Percentiles rank a stretch among this genome's conserved stretches.
phyloP scores from a whole-genome alignment of 2,329 filamentous ascomycete species.

The Alternaria postmessia region DNA sequence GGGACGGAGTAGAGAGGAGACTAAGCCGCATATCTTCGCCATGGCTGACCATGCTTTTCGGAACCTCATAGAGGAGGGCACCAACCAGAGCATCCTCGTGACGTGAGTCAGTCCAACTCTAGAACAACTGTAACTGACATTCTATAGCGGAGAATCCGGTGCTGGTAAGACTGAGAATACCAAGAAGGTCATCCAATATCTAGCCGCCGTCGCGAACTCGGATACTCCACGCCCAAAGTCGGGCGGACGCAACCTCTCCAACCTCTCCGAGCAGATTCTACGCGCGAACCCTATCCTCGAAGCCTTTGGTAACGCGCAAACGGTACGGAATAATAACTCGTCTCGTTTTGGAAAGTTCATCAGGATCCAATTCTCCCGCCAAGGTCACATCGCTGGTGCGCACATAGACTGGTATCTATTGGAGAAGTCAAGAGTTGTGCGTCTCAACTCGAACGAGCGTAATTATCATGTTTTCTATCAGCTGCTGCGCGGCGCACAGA shows the following conservation, averaged over 20 bases:
- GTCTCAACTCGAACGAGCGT: conserved; percentile 83
- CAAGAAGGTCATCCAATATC: conserved; percentile 98
- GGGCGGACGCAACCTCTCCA: conserved; percentile 75
- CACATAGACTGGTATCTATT: conserved; percentile 99
- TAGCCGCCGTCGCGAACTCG: conserved; percentile 89
- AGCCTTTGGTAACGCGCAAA: conserved; percentile 97
- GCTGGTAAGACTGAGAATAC: conserved; percentile 99
- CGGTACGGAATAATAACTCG: conserved; percentile 97
- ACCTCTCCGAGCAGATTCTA: conserved; percentile 93
- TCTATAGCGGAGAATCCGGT: conserved; percentile 81
- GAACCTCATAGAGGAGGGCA: conserved; percentile 91
- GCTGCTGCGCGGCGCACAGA: conserved; percentile 82
- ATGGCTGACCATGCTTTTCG: conserved; percentile 97
- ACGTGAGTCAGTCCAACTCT: conserved; percentile 62
- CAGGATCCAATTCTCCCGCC: conserved; percentile 88
- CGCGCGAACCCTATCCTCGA: conserved; percentile 97
- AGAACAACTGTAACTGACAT: conserved; percentile 25
- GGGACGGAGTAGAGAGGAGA: conserved; percentile 88
- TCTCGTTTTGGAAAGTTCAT: conserved; percentile 99
- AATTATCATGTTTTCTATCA: conserved; percentile 99
- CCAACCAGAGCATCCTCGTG: conserved; percentile 97
- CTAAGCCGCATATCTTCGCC: conserved; percentile 95
- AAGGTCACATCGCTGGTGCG: conserved; percentile 90
- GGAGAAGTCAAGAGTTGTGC: conserved; percentile 97
- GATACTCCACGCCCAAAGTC: conserved; percentile 71